Evolutionary conservation across 176 grass and related monocot genomes (phyloP).

Genomic region (Typha latifolia): DNA sequence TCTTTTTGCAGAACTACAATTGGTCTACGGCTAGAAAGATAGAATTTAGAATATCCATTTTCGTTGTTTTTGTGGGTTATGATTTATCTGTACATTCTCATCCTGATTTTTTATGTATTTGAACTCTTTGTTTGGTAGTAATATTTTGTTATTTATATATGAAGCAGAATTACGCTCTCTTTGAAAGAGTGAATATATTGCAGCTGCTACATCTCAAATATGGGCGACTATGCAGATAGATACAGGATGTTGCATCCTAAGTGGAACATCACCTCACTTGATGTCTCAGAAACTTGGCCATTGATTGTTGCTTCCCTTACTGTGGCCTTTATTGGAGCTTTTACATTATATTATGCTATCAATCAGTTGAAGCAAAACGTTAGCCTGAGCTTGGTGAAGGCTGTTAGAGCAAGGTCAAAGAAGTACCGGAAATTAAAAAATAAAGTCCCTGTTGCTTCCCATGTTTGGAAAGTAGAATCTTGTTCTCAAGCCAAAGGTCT

Average conservation of each 20-base stretch:
- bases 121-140: no score
- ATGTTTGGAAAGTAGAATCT: conserved; percentile 57
- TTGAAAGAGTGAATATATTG: no score
- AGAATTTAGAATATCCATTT: no score
- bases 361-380: conserved; percentile 63
- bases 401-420: conserved; percentile 58
- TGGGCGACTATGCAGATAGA: conserved; percentile 17
- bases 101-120: no score
- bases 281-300: conserved; percentile 32
- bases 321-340: conserved; percentile 15
- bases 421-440: conserved; percentile 60
- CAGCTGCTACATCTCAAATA: no score
- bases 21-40: no score
- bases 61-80: no score
- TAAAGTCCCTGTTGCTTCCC: conserved; percentile 49
- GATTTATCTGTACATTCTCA: no score
- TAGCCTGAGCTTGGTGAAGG: conserved; percentile 55
- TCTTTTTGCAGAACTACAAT: no score
- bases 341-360: conserved; percentile 45
- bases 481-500: conserved; percentile 45
- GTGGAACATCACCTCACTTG: conserved; percentile 31
- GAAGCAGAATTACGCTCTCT: no score
- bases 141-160: no score
- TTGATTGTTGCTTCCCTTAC: conserved; percentile 30
- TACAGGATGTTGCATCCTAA: conserved; percentile 43